Conservation (phyloP, 2,329 filamentous ascomycete species). For the Pyrenochaeta sp. region DNA sequence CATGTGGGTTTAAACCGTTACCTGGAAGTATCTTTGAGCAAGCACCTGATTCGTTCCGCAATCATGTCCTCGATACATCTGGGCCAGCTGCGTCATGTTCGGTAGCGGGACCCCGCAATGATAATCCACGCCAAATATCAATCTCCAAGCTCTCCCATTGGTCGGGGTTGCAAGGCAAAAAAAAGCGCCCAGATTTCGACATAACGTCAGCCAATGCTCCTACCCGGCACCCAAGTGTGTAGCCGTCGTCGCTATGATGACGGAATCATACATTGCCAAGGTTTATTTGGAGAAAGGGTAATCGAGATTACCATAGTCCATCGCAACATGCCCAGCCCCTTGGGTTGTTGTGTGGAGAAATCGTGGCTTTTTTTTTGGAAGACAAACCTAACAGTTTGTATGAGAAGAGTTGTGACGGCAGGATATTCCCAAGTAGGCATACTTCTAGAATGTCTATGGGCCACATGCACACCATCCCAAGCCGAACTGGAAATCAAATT, state of each 20-base stretch:
- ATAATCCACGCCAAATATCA: background rate
- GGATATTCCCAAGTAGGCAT: background rate
- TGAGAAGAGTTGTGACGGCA: too few species aligned
- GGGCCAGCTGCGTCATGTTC: background rate
- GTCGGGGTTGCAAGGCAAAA: background rate
- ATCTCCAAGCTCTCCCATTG: slow-evolving; percentile 5
- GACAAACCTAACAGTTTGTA: too few species aligned
- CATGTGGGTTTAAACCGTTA: too few species aligned
- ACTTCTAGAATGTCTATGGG: background rate
- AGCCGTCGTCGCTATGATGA: slow-evolving; percentile 16
- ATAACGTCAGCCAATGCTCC: slow-evolving; percentile 19
- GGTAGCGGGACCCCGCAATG: background rate
- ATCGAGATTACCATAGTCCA: background rate
- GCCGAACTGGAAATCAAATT: background rate
- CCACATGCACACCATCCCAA: too few species aligned
- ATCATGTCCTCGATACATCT: background rate
- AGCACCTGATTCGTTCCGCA: too few species aligned
- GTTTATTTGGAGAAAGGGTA: background rate
- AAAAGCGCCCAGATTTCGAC: background rate
- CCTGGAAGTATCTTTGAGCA: too few species aligned
- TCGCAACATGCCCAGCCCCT: background rate
- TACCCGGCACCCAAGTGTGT: background rate
- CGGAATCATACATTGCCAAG: slow-evolving; percentile 3
- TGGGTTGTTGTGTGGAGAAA: too few species aligned
- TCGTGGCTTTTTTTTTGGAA: too few species aligned